Evolutionary conservation across 345 rosid genomes (phyloP).

Genomic region (Aurinia saxatilis): DNA sequence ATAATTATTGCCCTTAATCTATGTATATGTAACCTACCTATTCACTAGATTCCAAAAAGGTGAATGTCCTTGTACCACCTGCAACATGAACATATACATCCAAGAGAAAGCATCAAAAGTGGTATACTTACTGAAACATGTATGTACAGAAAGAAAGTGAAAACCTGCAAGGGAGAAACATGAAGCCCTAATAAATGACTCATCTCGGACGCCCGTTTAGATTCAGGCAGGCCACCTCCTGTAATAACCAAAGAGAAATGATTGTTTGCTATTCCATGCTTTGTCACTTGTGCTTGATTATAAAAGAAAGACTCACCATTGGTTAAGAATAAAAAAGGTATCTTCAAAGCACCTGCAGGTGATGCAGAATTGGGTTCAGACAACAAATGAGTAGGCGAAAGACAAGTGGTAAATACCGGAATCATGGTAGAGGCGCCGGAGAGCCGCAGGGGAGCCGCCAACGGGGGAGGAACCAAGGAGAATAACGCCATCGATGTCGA

Average conservation of each 20-base stretch:
- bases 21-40: slow-evolving; percentile 37
- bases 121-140: not conserved
- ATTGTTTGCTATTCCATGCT: not conserved
- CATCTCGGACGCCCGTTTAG: slow-evolving; percentile 67
- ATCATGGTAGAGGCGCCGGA: slow-evolving; percentile 45
- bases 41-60: slow-evolving; percentile 59
- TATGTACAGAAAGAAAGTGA: not conserved
- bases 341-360: slow-evolving; percentile 59
- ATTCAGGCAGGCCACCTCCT: slow-evolving; percentile 90
- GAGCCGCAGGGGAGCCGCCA: slow-evolving; percentile 62
- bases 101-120: not conserved
- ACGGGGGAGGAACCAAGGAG: slow-evolving; percentile 64
- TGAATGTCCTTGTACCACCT: slow-evolving; percentile 88
- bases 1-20: no score
- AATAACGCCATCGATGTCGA: slow-evolving; percentile 85
- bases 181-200: slow-evolving; percentile 50
- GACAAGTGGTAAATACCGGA: slow-evolving; percentile 30
- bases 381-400: no score
- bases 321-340: slow-evolving; percentile 75
- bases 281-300: not conserved
- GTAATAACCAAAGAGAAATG: not conserved
- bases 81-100: slow-evolving; percentile 19
- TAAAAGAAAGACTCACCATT: slow-evolving; percentile 44
- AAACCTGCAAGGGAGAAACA: slow-evolving; percentile 60
- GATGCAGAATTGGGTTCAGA: no score